Evolutionary conservation across 1,284 basidiomycete species (phyloP).

Genomic region (Cystodermella granulosa): DNA sequence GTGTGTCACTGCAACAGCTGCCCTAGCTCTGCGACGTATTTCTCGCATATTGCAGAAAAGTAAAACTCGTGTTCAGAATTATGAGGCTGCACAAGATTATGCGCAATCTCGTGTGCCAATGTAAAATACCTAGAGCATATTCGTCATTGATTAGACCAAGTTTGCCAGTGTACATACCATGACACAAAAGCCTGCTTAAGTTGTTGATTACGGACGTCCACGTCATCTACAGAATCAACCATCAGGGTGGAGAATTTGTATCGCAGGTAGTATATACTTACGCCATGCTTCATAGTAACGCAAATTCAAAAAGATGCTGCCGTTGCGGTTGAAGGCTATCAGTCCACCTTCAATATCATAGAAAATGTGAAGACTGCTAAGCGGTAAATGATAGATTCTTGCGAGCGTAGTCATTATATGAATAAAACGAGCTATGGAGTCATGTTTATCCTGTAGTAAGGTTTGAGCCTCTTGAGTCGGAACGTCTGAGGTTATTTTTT

Average conservation of each 20-base stretch:
- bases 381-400: constrained; percentile 59
- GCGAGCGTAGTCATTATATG: constrained; percentile 56
- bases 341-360: constrained; percentile 75
- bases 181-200: constrained; percentile 73
- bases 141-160: not conserved
- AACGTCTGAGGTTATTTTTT: no score
- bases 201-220: constrained; percentile 56
- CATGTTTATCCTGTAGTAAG: constrained; percentile 51
- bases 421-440: constrained; percentile 64
- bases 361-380: constrained; percentile 79
- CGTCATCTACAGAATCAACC: no score
- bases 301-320: constrained; percentile 86
- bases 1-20: constrained; percentile 17
- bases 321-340: constrained; percentile 92
- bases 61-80: constrained; percentile 91
- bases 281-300: constrained; percentile 87
- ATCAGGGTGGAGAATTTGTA: no score
- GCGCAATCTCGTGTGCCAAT: constrained; percentile 87
- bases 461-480: constrained; percentile 45
- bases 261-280: constrained; percentile 42
- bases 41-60: constrained; percentile 86
- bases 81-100: constrained; percentile 74
- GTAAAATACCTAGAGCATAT: constrained; percentile 69
- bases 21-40: constrained; percentile 40
- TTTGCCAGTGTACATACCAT: constrained; percentile 45